Evolutionary conservation across 306 rosid species (phyloP).

Genomic region (Senna siamea): DNA sequence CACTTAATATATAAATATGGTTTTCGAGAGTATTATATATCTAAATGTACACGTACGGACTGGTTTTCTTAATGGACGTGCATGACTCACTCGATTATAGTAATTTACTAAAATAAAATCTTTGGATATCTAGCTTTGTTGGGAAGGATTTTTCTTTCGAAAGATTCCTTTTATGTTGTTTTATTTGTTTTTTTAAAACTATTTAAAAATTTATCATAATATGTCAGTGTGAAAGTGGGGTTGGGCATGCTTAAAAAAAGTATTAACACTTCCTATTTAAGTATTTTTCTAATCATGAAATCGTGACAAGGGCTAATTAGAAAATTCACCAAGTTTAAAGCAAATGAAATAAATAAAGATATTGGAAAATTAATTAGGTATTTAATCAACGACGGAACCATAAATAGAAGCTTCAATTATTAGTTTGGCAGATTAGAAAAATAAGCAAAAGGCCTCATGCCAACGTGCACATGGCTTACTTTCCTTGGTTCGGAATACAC

Average conservation of each 20-base stretch:
- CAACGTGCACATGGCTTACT: neutral
- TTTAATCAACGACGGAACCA: neutral
- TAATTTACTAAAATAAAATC: neutral
- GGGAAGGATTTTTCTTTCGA: neutral
- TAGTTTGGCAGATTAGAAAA: neutral
- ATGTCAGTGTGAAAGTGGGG: neutral
- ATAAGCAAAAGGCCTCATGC: neutral
- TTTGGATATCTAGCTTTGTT: neutral
- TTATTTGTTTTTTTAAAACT: neutral
- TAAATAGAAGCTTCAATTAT: neutral
- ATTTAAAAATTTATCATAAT: neutral
- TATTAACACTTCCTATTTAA: neutral
- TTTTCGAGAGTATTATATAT: too few relatives aligned
- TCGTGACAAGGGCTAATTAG: neutral
- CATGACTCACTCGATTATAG: neutral
- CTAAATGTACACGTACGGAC: neutral
- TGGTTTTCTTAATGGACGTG: neutral
- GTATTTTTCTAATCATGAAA: too few relatives aligned
- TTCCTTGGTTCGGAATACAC: neutral
- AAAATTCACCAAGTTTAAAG: neutral
- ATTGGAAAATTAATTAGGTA: neutral
- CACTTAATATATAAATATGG: too few relatives aligned
- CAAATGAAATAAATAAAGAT: neutral
- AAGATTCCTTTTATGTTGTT: neutral
- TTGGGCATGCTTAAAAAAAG: neutral